Percentiles rank a stretch among this genome's conserved stretches.
Evolutionary conservation across 2,329 filamentous ascomycete genomes (phyloP).

Genomic region (Xylariaceae sp.): DNA sequence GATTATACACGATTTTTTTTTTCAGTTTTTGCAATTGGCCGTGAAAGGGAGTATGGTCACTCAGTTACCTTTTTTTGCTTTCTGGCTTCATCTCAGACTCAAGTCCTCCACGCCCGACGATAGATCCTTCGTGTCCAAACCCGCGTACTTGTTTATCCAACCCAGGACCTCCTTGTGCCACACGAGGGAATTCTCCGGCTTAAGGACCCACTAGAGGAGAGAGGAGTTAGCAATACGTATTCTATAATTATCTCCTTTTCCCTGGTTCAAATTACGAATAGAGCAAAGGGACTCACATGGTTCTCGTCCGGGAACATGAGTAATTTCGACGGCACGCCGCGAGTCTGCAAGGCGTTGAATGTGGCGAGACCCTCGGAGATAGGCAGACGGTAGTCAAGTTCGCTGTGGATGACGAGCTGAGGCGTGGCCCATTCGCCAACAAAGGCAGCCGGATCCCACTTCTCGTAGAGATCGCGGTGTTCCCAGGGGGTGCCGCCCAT

Average conservation of each 20-base stretch:
- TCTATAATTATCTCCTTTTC: no score
- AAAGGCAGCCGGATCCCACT: constrained; percentile 62
- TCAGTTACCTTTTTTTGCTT: neutral
- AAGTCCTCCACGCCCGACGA: constrained; percentile 21
- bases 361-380: constrained; percentile 79
- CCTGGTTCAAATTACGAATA: no score
- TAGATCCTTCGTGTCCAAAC: constrained; percentile 34
- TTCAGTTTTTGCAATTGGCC: no score
- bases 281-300: constrained; percentile 38
- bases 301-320: constrained; percentile 75
- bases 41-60: neutral
- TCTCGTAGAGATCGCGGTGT: constrained; percentile 58
- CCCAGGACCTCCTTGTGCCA: constrained; percentile 85
- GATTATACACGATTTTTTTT: no score
- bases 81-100: constrained; percentile 13
- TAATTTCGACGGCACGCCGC: constrained; percentile 69
- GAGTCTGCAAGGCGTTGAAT: constrained; percentile 78
- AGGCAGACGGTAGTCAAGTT: constrained; percentile 82
- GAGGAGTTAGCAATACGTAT: constrained; percentile 1
- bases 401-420: constrained; percentile 80
- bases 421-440: constrained; percentile 76
- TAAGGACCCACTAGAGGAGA: constrained; percentile 68
- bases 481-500: constrained; percentile 59
- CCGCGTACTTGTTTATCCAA: constrained; percentile 65
- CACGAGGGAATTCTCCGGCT: constrained; percentile 82